Base-by-base conservation (phyloP, 805 yeast genomes). In the Jamesozyma jinghongensis region DNA sequence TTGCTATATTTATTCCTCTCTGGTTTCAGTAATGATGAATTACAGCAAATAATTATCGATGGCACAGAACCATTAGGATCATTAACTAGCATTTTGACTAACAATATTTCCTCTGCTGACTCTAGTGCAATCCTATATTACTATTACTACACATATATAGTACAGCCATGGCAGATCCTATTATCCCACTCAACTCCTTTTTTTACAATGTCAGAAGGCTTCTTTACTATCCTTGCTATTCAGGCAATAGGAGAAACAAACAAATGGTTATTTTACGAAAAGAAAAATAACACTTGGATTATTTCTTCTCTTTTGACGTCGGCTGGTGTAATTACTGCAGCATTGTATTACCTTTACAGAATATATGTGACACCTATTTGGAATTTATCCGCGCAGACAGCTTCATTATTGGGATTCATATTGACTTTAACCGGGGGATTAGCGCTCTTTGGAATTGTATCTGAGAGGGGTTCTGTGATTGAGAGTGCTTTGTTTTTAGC, bases 231-330 rank as follows among this genome's bases (percentile, higher is more conserved):
- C 19, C 68, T 92, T 42, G 79, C 86, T n/a, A 86, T 92, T 45
- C 98, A 92, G 65, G 85, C 95, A 12, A 73, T 85, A 32, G 96
- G 97, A 7, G 87, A 87, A 52, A 77, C 85, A 7, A 71, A 84
- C 40, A 72, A 74, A 46, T 81, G 88, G 81, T 65, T 85, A 34
- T 75, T 51, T 12, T 41, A 50, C 32, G 56, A 52, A 40, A 53
- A 70, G 42, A 76, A 74, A 48, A 77, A 86, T 4, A 95, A 87
- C 53, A 66, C 77, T 27, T 84, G 94, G 88, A 74, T 84, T 37
- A 79, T 90, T 30, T 73, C 80, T 1, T 77, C 82, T 42, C 71
- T 92, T 34, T 62, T 85, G 34, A 67, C 77, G 1, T 76, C 88
- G 38, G 88, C 94, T 4, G 74, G 81, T 31, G 73, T 84, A 29